A percentile compares a stretch with the other conserved stretches of the same genome.
These are phyloP conservation scores for Seminavis robusta DNA, from an alignment of 108 stramenopile species.

Conservation along the genomic window DNA sequence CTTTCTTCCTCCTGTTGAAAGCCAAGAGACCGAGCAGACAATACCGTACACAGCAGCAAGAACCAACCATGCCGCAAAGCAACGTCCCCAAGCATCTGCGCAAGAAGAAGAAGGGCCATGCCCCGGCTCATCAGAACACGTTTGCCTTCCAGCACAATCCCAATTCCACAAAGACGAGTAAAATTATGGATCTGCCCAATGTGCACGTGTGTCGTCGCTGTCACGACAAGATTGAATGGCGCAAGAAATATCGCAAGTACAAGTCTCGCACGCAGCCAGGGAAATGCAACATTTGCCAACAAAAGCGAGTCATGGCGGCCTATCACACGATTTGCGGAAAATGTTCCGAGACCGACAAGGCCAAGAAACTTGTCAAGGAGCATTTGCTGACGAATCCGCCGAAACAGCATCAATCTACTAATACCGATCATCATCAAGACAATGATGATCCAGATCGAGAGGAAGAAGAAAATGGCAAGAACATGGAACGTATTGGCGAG, in stretches of 20 bases:
- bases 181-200: constrained; percentile 80
- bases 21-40: no score
- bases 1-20: no score
- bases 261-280: constrained; percentile 77
- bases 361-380: constrained; percentile 46
- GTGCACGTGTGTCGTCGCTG: constrained; percentile 88
- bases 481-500: not conserved
- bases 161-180: constrained; percentile 89
- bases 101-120: constrained; percentile 80
- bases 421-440: no score
- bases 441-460: not conserved
- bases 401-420: constrained; percentile 2
- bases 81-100: no score
- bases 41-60: no score
- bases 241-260: constrained; percentile 92
- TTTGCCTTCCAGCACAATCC: constrained; percentile 95
- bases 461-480: constrained; percentile 3
- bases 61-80: no score
- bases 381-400: not conserved
- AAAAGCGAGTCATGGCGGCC: constrained; percentile 65
- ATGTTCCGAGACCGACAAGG: constrained; percentile 48
- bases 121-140: constrained; percentile 88
- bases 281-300: constrained; percentile 73
- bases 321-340: constrained; percentile 84
- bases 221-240: constrained; percentile 92